Evolutionary conservation across 768 basidiomycete genomes (phyloP).

Genomic region (Phaffia tasmanica): DNA sequence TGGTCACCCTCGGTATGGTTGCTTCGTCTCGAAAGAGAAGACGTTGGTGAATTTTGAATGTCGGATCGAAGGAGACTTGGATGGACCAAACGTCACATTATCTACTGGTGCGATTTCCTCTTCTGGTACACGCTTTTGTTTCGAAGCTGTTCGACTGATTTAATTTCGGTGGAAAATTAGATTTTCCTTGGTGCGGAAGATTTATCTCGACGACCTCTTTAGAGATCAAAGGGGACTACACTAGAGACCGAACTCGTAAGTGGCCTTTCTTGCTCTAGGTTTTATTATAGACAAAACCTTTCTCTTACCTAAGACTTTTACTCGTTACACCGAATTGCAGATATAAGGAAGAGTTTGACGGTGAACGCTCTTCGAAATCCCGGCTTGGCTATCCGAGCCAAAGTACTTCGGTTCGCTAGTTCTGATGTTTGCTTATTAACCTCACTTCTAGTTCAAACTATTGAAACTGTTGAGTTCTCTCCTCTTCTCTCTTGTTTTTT

Average conservation of each 20-base stretch:
- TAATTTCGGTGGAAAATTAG: constrained; percentile 39
- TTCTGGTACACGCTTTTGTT: neutral
- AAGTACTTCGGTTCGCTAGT: constrained; percentile 13
- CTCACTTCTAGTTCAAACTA: neutral
- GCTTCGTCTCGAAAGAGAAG: constrained; percentile 77
- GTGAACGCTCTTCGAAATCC: constrained; percentile 26
- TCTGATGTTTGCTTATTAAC: neutral
- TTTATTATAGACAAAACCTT: neutral
- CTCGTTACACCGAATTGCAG: neutral
- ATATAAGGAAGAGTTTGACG: constrained; percentile 26
- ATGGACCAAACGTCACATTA: constrained; percentile 8
- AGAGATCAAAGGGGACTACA: constrained; percentile 68
- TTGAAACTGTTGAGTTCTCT: neutral
- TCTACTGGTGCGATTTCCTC: neutral
- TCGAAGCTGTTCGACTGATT: neutral
- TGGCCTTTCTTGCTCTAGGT: neutral
- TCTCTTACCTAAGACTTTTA: neutral
- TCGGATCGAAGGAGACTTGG: constrained; percentile 18
- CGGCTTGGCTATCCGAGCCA: constrained; percentile 10
- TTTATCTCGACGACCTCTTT: constrained; percentile 63
- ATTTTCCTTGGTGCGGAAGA: constrained; percentile 89
- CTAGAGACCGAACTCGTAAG: constrained; percentile 56
- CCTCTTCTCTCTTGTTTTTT: neutral
- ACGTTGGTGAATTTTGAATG: constrained; percentile 70
- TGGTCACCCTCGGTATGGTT: constrained; percentile 90